Evolutionary conservation across 768 basidiomycete genomes (phyloP).

Genomic region (Lentinula lateritia): DNA sequence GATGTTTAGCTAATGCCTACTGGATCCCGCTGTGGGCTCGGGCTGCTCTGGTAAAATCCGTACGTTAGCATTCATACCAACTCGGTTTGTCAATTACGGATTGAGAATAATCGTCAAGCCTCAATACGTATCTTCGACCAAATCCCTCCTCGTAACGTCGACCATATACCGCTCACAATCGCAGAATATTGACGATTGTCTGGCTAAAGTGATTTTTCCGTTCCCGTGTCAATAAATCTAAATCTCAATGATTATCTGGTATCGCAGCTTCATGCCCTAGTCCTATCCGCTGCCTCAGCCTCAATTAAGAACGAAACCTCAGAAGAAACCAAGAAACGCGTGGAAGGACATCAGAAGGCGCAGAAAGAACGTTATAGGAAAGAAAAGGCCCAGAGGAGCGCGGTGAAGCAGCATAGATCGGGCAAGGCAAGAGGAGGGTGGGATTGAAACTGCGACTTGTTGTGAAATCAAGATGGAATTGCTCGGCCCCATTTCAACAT

Average conservation of each 20-base stretch:
- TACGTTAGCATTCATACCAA: constrained; percentile 23
- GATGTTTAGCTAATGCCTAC: constrained; percentile 47
- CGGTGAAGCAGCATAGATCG: constrained; percentile 34
- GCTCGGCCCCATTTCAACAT: no score
- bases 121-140: constrained; percentile 60
- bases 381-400: constrained; percentile 50
- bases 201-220: constrained; percentile 45
- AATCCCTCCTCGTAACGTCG: constrained; percentile 66
- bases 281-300: constrained; percentile 41
- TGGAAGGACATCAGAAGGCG: constrained; percentile 36
- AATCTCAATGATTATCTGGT: background rate
- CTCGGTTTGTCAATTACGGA: no score
- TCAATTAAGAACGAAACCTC: constrained; percentile 50
- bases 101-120: constrained; percentile 31
- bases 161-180: constrained; percentile 70
- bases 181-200: constrained; percentile 68
- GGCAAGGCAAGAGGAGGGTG: constrained; percentile 1
- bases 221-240: background rate
- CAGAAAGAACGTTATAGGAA: constrained; percentile 41
- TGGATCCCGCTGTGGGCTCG: constrained; percentile 74
- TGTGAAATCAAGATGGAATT: no score
- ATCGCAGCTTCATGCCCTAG: constrained; percentile 46
- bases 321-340: constrained; percentile 49
- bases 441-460: background rate
- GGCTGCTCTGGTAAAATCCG: constrained; percentile 39